Percentiles rank a stretch among this genome's conserved stretches.
Conservation (phyloP, 1,284 basidiomycete genomes). For the Lignosus rhinocerotis region DNA sequence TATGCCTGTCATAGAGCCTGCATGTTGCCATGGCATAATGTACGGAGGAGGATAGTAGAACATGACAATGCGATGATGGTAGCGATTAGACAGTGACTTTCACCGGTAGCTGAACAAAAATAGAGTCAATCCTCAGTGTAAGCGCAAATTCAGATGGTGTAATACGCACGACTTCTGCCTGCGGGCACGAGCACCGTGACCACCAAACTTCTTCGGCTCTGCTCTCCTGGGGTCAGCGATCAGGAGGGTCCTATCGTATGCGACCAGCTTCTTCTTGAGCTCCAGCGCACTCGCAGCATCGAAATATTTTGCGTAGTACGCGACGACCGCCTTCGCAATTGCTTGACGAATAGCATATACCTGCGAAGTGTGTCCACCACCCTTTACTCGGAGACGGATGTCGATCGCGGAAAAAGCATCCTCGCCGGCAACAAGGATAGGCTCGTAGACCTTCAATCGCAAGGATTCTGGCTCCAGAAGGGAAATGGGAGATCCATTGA, state of each 20-base stretch:
- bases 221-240: slow-evolving; percentile 98
- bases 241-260: slow-evolving; percentile 93
- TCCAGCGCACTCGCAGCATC: slow-evolving; percentile 97
- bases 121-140: slow-evolving; percentile 8
- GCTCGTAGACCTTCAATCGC: slow-evolving; percentile 98
- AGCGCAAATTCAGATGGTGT: slow-evolving; percentile 1
- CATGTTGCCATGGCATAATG: slow-evolving; percentile 47
- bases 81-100: slow-evolving; percentile 42
- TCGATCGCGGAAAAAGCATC: slow-evolving; percentile 86
- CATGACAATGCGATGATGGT: slow-evolving; percentile 45
- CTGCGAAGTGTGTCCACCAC: slow-evolving; percentile 99
- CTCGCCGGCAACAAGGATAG: slow-evolving; percentile 86
- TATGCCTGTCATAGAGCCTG: slow-evolving; percentile 27
- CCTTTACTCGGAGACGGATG: slow-evolving; percentile 97
- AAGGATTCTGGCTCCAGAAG: slow-evolving; percentile 94
- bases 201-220: slow-evolving; percentile 99
- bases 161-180: slow-evolving; percentile 85
- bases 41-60: slow-evolving; percentile 40
- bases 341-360: slow-evolving; percentile 99
- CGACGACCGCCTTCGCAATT: slow-evolving; percentile 96
- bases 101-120: slow-evolving; percentile 79
- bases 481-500: slow-evolving; percentile 96
- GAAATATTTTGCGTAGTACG: slow-evolving; percentile 99
- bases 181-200: slow-evolving; percentile 93
- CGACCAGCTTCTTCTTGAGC: slow-evolving; percentile 94